A percentile compares a stretch with the other conserved stretches of the same genome.
These are phyloP conservation scores for Rhizophagus sp. DNA, from an alignment of 192 early-diverging fungal species.

Conservation along the genomic window DNA sequence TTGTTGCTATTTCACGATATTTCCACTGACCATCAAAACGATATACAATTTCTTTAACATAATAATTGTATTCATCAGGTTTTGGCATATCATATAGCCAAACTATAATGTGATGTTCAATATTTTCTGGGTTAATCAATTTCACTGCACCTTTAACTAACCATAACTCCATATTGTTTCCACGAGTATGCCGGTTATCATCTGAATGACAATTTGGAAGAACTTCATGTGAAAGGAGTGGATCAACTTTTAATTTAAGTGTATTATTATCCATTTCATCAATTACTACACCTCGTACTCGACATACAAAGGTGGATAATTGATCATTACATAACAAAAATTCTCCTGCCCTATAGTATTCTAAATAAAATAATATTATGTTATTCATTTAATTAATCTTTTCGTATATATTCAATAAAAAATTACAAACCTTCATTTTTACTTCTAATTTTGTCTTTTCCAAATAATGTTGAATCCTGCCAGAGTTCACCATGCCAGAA, in stretches of 20 bases:
- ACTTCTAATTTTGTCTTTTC: neutral
- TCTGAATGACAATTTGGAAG: neutral
- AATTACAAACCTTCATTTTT: neutral
- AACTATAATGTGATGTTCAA: neutral
- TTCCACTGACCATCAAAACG: neutral
- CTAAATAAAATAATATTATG: neutral
- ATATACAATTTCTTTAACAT: slow-evolving; percentile 3
- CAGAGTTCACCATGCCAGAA: neutral
- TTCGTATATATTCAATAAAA: neutral
- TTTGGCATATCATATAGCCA: neutral
- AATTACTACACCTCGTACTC: neutral
- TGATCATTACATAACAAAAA: neutral
- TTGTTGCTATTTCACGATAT: neutral
- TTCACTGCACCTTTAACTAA: neutral
- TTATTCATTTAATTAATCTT: neutral
- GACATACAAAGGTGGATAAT: neutral
- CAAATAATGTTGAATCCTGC: neutral
- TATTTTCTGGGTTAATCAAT: neutral
- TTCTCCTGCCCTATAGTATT: neutral
- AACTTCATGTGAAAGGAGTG: neutral
- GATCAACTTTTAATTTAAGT: neutral
- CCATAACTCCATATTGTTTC: neutral
- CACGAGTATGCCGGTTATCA: neutral
- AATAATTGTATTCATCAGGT: slow-evolving; percentile 1
- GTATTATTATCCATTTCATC: neutral